These are phyloP conservation scores for Gossypium arboreum DNA, from an alignment of 345 rosid genomes.

Conservation along the genomic window DNA sequence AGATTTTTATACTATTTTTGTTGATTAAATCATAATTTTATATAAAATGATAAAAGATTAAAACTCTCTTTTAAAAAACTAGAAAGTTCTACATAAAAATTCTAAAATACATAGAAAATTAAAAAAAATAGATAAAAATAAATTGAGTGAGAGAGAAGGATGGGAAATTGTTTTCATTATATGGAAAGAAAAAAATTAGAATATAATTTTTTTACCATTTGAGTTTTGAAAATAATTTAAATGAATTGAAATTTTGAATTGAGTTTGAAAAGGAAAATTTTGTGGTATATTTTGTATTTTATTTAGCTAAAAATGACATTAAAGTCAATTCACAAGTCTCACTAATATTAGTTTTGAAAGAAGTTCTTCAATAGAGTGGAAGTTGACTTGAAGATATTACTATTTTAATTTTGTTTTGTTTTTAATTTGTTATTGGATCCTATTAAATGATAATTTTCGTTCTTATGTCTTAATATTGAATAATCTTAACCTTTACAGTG, in stretches of 20 bases:
- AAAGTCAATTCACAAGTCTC: conserved; percentile 47
- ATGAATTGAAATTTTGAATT: background rate
- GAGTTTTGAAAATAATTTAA: background rate
- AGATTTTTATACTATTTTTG: too few species aligned
- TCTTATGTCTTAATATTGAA: background rate
- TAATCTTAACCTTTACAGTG: background rate
- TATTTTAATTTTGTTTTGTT: background rate
- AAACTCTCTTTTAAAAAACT: too few species aligned
- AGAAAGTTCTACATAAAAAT: too few species aligned
- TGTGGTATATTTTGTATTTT: background rate
- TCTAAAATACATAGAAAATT: too few species aligned
- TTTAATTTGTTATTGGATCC: background rate
- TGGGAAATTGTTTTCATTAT: background rate
- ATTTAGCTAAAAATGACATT: conserved; percentile 36
- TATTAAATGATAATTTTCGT: background rate
- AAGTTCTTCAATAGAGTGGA: conserved; percentile 58
- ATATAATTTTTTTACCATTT: background rate
- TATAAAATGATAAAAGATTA: too few species aligned
- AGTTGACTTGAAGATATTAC: conserved; percentile 34
- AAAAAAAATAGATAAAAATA: too few species aligned
- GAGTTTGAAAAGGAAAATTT: background rate
- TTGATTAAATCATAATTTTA: too few species aligned
- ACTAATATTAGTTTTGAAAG: conserved; percentile 66
- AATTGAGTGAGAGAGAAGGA: too few species aligned
- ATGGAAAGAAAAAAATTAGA: background rate